Evolutionary conservation across 1,284 basidiomycete species (phyloP), one percentile per base, ranked within the genome.

Genomic region (Moesziomyces antarcticus): DNA sequence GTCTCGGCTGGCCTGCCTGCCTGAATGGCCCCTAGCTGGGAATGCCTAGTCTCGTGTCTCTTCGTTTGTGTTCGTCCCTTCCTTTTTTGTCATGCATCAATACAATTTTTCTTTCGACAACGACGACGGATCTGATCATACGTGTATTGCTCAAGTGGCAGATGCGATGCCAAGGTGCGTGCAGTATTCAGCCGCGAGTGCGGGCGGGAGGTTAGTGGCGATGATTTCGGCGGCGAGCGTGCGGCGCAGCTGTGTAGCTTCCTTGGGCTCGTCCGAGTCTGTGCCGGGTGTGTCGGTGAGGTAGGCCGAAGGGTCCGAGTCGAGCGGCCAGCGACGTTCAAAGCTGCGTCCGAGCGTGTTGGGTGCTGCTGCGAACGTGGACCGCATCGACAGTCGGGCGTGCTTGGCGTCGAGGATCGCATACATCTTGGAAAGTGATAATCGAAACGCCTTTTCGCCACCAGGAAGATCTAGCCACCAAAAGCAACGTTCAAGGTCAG

Each of bases 301-400:
- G 46, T 62, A 66, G 21, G 53, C 18, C 2, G 53, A 56, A 0
- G 70, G 70, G 35, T 71, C 69, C 9, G 56, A 57, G 5, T 67
- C 62, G 25, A 27, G 37, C 3, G 49, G 51, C 60, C 72, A 67
- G 16, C 64, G 50, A 3, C 75, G 60, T 43, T 73, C 68, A 18
- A 71, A 74, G 22, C 27, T 53, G 2, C 71, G 40, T 0, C 63
- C 67, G 3, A 77, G 59, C 7, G 65, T 69, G 35, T 70, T 71
- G 18, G 75, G 67, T 6, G 75, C 50, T 3, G 50, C 43, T 6
- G 49, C 50, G 27, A 77, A 74, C 5, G 64, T 71, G 5, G 56
- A 50, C 37, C 50, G 37, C 3, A 25, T 21, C 1, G 56, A 33
- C 3, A 77, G 45, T 11, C 18, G 16, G 7, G 33, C 2, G 11